These are phyloP conservation scores for Kokia cookei DNA, from an alignment of 441 rosid genomes.

Conservation along the genomic window DNA sequence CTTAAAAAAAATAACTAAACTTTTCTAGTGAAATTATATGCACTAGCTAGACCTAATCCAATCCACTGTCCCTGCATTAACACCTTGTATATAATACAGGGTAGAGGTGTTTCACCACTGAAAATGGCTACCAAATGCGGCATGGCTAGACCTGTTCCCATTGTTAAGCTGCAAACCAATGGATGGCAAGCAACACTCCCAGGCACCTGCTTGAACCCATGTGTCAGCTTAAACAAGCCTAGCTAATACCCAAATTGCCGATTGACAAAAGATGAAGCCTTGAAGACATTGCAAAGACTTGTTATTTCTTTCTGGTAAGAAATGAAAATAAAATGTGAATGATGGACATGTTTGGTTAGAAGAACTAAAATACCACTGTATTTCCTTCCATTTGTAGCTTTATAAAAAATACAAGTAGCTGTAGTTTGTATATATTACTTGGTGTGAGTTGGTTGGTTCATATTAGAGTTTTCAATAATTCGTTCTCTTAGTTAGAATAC, in stretches of 20 bases:
- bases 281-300: constrained; percentile 8
- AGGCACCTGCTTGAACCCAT: not conserved
- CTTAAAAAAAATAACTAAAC: not conserved
- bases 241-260: constrained; percentile 4
- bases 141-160: not conserved
- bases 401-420: no score
- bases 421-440: no score
- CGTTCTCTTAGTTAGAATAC: not conserved
- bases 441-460: no score
- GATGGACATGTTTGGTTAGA: no score
- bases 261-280: constrained; percentile 2
- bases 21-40: no score
- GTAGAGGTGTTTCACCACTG: not conserved
- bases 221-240: constrained; percentile 7
- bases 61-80: no score
- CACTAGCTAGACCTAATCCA: no score
- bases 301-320: constrained; percentile 17
- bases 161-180: not conserved
- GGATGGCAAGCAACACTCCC: not conserved
- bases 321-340: not conserved
- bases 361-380: not conserved
- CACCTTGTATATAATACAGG: no score
- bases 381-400: not conserved
- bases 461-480: no score
- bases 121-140: no score